phyloP scores from a whole-genome alignment of 2,329 filamentous ascomycete genomes.

The Dactylonectria estremocensis region DNA sequence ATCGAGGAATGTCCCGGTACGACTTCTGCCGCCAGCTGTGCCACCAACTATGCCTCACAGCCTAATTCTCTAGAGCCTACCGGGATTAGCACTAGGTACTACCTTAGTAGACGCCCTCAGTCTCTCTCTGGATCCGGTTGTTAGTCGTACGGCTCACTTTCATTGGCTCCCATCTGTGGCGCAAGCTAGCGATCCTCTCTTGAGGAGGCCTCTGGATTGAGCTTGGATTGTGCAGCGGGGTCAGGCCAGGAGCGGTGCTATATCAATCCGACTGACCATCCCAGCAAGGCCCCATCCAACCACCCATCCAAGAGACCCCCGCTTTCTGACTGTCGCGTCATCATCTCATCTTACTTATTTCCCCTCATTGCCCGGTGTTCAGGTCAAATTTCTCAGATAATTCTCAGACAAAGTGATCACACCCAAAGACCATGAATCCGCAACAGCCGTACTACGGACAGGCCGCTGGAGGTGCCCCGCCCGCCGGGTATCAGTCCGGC shows the following conservation, averaged over 20 bases:
- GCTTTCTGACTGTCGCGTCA: background rate
- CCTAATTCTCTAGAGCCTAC: background rate
- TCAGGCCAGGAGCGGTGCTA: constrained; percentile 1
- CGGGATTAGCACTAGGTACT: background rate
- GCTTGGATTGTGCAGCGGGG: background rate
- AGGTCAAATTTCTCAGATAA: too few species aligned
- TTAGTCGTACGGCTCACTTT: background rate
- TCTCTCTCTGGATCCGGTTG: too few species aligned
- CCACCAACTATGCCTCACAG: background rate
- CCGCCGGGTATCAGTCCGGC: constrained; percentile 32
- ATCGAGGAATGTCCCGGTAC: background rate
- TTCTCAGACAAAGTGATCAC: background rate
- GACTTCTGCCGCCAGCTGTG: background rate
- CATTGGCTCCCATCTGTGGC: background rate
- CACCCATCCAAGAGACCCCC: background rate
- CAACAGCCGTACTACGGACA: constrained; percentile 44
- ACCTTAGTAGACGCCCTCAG: too few species aligned
- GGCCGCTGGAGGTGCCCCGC: constrained; percentile 19
- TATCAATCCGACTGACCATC: constrained; percentile 1
- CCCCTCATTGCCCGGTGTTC: background rate
- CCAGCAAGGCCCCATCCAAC: background rate
- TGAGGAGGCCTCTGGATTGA: background rate
- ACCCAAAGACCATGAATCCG: constrained; percentile 23
- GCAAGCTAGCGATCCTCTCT: background rate
- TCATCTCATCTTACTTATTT: background rate